A percentile compares a stretch with the other conserved stretches of the same genome.
These are phyloP conservation scores for Hemileia vastatrix DNA, from an alignment of 1,284 basidiomycete genomes.

Conservation along the genomic window DNA sequence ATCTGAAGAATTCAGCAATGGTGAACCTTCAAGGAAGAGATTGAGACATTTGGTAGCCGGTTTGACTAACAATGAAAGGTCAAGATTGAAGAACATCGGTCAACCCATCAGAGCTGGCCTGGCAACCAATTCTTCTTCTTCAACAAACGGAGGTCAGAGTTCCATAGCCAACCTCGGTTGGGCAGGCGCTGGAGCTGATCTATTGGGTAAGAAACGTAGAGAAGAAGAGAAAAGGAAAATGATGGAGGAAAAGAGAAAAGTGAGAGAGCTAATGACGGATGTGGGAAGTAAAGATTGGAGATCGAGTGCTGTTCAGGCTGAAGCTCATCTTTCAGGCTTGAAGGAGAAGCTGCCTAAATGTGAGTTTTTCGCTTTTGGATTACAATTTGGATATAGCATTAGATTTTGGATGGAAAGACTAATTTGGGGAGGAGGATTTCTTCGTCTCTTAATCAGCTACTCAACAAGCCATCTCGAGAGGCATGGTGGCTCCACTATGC, in stretches of 20 bases:
- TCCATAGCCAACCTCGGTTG: conserved; percentile 29
- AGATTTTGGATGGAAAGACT: neutral
- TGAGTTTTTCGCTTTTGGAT: too few relatives aligned
- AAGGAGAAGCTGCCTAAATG: too few relatives aligned
- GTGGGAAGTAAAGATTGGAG: conserved; percentile 40
- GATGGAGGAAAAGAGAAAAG: conserved; percentile 37
- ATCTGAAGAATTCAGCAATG: conserved; percentile 9
- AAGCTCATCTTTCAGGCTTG: conserved; percentile 31
- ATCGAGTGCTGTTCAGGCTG: conserved; percentile 27
- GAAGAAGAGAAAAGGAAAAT: conserved; percentile 41
- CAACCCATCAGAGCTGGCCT: conserved; percentile 22
- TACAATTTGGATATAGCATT: too few relatives aligned
- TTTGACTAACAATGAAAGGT: conserved; percentile 32
- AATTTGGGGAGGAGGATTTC: conserved; percentile 16
- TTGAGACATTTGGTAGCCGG: conserved; percentile 36
- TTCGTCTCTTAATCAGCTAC: conserved; percentile 1
- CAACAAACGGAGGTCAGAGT: neutral
- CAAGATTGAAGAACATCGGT: conserved; percentile 37
- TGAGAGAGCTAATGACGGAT: conserved; percentile 35
- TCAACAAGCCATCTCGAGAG: conserved; percentile 2
- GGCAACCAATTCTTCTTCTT: neutral
- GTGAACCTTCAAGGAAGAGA: conserved; percentile 37
- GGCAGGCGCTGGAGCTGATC: conserved; percentile 42
- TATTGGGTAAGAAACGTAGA: conserved; percentile 42
- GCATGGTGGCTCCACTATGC: conserved; percentile 34